Evolutionary conservation across 169 alveolate species (phyloP), one percentile per base, ranked within the genome.

Genomic region (Cryptosporidium xiaoi): DNA sequence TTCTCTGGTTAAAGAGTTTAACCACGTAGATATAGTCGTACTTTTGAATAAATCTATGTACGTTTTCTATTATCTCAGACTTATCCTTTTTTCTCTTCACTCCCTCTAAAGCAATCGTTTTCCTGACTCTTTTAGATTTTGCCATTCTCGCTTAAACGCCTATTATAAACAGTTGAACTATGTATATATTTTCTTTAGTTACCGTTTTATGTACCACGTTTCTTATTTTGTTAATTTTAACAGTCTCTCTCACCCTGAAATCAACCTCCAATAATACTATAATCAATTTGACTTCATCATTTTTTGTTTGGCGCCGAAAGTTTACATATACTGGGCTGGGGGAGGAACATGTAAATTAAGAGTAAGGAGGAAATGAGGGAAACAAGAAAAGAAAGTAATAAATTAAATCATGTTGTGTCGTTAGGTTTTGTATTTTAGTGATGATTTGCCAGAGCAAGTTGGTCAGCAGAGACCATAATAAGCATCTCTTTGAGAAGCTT

Each of bases 1-100:
- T 92, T 29, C 94, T 82, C 64, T 92, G 94, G 64, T 92, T 91
- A 83, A 31, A 56, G 33, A 92, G 90, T 40, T 90, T 82, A 20
- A 91, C 65, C 27, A 92, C 83, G 53, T 92, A 92, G 8, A 92
- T 84, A 82, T 65, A 92, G 24, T 77, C 64, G 64, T 29, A 77
- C 5, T 48, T 40, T 15, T 40, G 51, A 60, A 56, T 60, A 36
- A 20, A 77, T 29, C 64, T 71, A 20, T 62, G 87, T 3, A 77
- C 87, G 46, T 77, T 77, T 20, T 77, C 64, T 15, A 77, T 77
- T 15, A 77, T 60, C n/a, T 77, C 87, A 12, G 71, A 60, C 60
- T 77, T 77, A 13, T 50, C 65, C 50, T 77, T 50, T 55, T 50
- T 77, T 66, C 56, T 77, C 62, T 60, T 62, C 24, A 40, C 46